phyloP scores from a whole-genome alignment of 805 yeast species.

The Wickerhamiella lipophila region DNA sequence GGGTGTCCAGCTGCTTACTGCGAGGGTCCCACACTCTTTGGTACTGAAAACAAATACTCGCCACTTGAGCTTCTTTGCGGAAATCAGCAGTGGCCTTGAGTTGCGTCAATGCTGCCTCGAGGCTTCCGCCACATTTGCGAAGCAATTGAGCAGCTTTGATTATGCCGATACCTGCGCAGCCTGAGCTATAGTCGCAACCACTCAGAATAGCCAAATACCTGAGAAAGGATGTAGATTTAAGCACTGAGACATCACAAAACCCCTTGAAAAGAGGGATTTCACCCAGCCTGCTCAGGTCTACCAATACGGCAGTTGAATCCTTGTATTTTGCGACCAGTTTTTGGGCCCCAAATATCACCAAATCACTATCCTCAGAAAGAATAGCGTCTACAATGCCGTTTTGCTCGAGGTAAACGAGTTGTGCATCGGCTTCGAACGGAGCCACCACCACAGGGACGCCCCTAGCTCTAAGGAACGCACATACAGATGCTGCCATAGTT shows the following conservation, averaged over 20 bases:
- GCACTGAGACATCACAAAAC: not conserved
- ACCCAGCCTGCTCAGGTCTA: slow-evolving; percentile 44
- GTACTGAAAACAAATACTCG: slow-evolving; percentile 63
- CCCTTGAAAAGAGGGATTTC: slow-evolving; percentile 16
- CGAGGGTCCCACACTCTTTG: slow-evolving; percentile 78
- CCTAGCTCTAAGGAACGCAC: slow-evolving; percentile 42
- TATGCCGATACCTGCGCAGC: slow-evolving; percentile 70
- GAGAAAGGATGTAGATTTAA: slow-evolving; percentile 23
- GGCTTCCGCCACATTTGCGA: slow-evolving; percentile 34
- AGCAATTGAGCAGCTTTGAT: slow-evolving; percentile 58
- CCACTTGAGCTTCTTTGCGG: slow-evolving; percentile 51
- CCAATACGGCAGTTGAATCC: slow-evolving; percentile 50
- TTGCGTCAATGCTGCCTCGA: slow-evolving; percentile 26
- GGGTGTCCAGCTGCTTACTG: slow-evolving; percentile 35
- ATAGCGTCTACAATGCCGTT: slow-evolving; percentile 68
- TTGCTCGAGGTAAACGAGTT: slow-evolving; percentile 79
- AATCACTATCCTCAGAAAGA: slow-evolving; percentile 87
- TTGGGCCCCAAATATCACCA: slow-evolving; percentile 75
- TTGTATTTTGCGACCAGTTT: slow-evolving; percentile 69
- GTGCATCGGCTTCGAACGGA: slow-evolving; percentile 97
- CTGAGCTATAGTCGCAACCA: slow-evolving; percentile 95
- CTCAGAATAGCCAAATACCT: slow-evolving; percentile 71
- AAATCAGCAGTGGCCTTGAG: slow-evolving; percentile 49
- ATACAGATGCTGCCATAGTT: slow-evolving; percentile 76
- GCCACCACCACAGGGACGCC: slow-evolving; percentile 72